Evolutionary conservation across 306 rosid genomes (phyloP).

Genomic region (Cucumis melo): DNA sequence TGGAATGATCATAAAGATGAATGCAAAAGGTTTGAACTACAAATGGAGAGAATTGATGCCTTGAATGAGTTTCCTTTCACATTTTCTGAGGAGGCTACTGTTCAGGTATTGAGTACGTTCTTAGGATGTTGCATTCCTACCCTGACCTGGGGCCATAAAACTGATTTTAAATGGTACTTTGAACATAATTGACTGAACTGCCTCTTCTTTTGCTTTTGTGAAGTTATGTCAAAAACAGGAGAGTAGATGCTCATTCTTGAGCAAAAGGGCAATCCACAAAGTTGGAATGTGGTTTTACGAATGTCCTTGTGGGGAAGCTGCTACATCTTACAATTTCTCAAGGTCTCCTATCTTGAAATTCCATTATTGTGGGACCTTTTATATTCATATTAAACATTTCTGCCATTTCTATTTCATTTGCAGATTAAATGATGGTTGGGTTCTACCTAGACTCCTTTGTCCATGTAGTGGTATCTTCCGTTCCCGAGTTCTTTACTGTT

Average conservation of each 20-base stretch:
- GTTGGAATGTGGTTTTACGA: conserved; percentile 73
- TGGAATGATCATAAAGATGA: conserved; percentile 72
- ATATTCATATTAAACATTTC: background rate
- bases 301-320: conserved; percentile 49
- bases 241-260: conserved; percentile 68
- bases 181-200: background rate
- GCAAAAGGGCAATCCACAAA: conserved; percentile 51
- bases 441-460: conserved; percentile 38
- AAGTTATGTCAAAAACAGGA: conserved; percentile 55
- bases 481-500: conserved; percentile 6
- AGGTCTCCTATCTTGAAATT: conserved; percentile 30
- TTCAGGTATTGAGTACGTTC: conserved; percentile 29
- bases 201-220: conserved; percentile 12
- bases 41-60: conserved; percentile 35
- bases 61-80: conserved; percentile 75
- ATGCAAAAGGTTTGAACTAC: conserved; percentile 67
- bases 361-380: background rate
- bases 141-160: background rate
- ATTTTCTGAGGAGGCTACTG: conserved; percentile 50
- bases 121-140: background rate
- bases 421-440: conserved; percentile 56
- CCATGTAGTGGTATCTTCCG: conserved; percentile 62
- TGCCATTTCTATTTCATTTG: conserved; percentile 7
- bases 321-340: conserved; percentile 27
- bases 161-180: background rate